phyloP scores from a whole-genome alignment of 73 alveolate genomes.

The Blepharisma stoltei region DNA sequence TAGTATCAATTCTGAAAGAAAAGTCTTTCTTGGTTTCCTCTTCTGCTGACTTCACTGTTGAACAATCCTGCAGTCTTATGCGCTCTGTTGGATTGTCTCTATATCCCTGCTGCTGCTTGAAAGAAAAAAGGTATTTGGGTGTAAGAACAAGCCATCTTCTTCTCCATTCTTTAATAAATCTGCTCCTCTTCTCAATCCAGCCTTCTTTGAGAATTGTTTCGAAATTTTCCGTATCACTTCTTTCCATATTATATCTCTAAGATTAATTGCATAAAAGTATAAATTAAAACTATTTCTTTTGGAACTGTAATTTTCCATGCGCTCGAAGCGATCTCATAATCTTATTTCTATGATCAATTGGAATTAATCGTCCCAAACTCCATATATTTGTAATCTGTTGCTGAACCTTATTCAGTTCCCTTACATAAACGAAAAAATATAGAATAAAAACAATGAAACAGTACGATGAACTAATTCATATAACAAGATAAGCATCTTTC shows the following conservation, averaged over 20 bases:
- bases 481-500: neutral
- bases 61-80: conserved; percentile 29
- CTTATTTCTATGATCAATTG: neutral
- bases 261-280: too few species aligned
- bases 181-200: conserved; percentile 30
- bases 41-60: conserved; percentile 40
- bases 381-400: neutral
- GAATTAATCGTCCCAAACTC: neutral
- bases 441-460: neutral
- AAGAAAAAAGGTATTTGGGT: conserved; percentile 24
- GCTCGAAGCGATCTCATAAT: neutral
- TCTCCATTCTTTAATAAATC: conserved; percentile 37
- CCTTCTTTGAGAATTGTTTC: conserved; percentile 37
- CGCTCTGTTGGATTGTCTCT: conserved; percentile 30
- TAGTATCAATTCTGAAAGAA: conserved; percentile 30
- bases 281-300: too few species aligned
- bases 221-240: conserved; percentile 11
- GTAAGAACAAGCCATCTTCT: conserved; percentile 35
- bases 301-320: too few species aligned
- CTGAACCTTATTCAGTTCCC: neutral
- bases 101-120: conserved; percentile 27
- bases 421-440: neutral
- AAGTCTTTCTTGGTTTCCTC: conserved; percentile 32
- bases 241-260: neutral
- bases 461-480: neutral